Conservation (phyloP, 805 yeast genomes). For the Priceomyces melissophilus region DNA sequence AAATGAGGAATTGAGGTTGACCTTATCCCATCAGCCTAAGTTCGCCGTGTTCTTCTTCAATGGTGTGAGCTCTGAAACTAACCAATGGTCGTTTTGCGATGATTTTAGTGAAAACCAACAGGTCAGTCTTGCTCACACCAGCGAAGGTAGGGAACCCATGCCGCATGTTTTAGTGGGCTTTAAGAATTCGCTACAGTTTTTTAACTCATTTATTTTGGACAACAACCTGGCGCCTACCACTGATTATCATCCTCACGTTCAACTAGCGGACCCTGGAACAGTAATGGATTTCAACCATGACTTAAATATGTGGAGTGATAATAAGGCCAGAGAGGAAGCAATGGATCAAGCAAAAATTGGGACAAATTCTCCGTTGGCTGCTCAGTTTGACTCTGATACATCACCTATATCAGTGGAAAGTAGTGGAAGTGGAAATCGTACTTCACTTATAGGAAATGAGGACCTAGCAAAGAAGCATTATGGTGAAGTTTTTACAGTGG, state of each 20-base stretch:
- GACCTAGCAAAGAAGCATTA: conserved; percentile 7
- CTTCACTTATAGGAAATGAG: conserved; percentile 2
- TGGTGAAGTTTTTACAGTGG: conserved; percentile 18
- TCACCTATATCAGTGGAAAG: conserved; percentile 16
- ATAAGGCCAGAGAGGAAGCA: conserved; percentile 1
- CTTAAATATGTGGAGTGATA: conserved; percentile 12
- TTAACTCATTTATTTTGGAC: conserved; percentile 53
- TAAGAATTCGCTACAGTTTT: conserved; percentile 45
- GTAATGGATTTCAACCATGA: conserved; percentile 8
- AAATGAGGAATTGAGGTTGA: conserved; percentile 46
- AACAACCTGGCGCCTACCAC: conserved; percentile 17
- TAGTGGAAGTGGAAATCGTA: conserved; percentile 4
- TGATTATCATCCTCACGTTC: conserved; percentile 7
- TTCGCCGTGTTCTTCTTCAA: conserved; percentile 74
- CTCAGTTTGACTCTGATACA: conserved; percentile 15
- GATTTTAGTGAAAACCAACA: conserved; percentile 84
- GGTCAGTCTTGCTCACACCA: conserved; percentile 61
- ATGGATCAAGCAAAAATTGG: conserved; percentile 1
- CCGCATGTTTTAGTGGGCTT: conserved; percentile 70
- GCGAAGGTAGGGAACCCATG: conserved; percentile 51
- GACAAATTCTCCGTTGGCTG: conserved; percentile 13
- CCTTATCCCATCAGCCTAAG: conserved; percentile 60
- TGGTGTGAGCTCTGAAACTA: conserved; percentile 48
- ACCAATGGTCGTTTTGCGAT: conserved; percentile 79
- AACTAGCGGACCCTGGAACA: conserved; percentile 6